phyloP scores from a whole-genome alignment of 768 basidiomycete species.

The Dacryopinax spathularia region DNA sequence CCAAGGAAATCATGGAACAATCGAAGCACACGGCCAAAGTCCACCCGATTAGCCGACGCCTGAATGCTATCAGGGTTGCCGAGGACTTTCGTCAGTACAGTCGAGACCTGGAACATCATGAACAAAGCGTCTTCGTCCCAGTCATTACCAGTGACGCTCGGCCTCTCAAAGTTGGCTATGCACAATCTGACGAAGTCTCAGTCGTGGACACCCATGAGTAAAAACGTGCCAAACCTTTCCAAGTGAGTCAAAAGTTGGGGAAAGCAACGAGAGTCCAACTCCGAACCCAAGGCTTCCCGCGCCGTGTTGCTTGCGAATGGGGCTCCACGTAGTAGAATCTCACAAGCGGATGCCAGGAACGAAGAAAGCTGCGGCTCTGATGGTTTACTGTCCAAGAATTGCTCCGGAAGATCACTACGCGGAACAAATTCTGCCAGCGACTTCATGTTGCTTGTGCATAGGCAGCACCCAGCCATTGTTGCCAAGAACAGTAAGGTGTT shows the following conservation, averaged over 20 bases:
- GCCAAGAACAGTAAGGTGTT: constrained; percentile 68
- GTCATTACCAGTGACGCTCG: constrained; percentile 1
- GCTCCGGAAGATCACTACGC: constrained; percentile 9
- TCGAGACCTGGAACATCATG: constrained; percentile 6
- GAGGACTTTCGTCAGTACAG: constrained; percentile 3
- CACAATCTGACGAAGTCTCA: constrained; percentile 13
- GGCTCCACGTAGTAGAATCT: constrained; percentile 47
- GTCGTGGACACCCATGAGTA: constrained; percentile 29
- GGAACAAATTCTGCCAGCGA: constrained; percentile 14
- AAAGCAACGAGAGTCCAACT: constrained; percentile 59
- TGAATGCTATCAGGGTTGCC: constrained; percentile 9
- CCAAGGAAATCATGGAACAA: background rate
- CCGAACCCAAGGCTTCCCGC: constrained; percentile 64
- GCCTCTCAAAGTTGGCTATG: constrained; percentile 8
- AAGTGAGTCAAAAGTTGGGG: constrained; percentile 52
- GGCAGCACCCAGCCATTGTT: constrained; percentile 53
- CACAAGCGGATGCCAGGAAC: constrained; percentile 58
- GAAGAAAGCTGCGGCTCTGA: constrained; percentile 37
- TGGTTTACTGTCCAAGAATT: constrained; percentile 8
- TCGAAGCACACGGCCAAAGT: background rate
- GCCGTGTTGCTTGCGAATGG: constrained; percentile 62
- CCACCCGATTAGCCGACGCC: background rate
- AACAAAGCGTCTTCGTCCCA: constrained; percentile 12
- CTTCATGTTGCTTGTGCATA: constrained; percentile 35
- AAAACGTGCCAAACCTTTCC: constrained; percentile 43